Evolutionary conservation across 805 yeast species (phyloP).

Genomic region (Osmozyma mogii): DNA sequence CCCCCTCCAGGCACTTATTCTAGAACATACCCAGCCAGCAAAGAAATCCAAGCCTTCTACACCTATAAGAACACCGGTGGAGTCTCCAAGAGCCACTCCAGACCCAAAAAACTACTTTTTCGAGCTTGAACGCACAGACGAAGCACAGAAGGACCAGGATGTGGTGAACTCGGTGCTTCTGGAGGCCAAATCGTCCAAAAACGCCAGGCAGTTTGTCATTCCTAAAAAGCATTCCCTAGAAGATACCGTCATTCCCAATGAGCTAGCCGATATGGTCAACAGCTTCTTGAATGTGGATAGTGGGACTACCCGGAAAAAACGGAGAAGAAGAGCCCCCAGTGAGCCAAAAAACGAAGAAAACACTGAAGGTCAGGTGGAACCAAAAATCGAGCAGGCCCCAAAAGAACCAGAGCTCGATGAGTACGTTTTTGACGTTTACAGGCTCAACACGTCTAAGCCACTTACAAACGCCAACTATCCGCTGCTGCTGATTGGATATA

Average conservation of each 20-base stretch:
- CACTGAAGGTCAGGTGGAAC: constrained; percentile 1
- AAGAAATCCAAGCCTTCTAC: constrained; percentile 37
- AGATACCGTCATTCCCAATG: constrained; percentile 41
- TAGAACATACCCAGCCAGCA: constrained; percentile 30
- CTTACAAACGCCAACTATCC: constrained; percentile 42
- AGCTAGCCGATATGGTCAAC: constrained; percentile 67
- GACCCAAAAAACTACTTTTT: constrained; percentile 18
- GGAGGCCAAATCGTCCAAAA: constrained; percentile 2
- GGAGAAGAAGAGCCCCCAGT: constrained; percentile 8
- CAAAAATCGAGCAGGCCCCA: constrained; percentile 1
- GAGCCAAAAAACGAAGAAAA: not conserved
- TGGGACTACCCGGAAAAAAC: constrained; percentile 6
- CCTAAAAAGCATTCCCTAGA: constrained; percentile 26
- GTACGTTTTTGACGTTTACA: constrained; percentile 87
- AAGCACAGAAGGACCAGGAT: too few species aligned
- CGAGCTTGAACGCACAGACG: constrained; percentile 30
- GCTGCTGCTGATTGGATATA: constrained; percentile 43
- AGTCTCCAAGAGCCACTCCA: constrained; percentile 24
- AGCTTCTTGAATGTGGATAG: constrained; percentile 40
- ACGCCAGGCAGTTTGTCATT: constrained; percentile 26
- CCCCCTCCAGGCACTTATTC: constrained; percentile 72
- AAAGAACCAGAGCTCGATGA: constrained; percentile 26
- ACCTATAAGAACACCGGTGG: constrained; percentile 21
- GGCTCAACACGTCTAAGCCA: constrained; percentile 21
- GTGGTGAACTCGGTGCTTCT: constrained; percentile 3